Evolutionary conservation across 2,329 filamentous ascomycete genomes (phyloP).

Genomic region (Fusarium napiforme): DNA sequence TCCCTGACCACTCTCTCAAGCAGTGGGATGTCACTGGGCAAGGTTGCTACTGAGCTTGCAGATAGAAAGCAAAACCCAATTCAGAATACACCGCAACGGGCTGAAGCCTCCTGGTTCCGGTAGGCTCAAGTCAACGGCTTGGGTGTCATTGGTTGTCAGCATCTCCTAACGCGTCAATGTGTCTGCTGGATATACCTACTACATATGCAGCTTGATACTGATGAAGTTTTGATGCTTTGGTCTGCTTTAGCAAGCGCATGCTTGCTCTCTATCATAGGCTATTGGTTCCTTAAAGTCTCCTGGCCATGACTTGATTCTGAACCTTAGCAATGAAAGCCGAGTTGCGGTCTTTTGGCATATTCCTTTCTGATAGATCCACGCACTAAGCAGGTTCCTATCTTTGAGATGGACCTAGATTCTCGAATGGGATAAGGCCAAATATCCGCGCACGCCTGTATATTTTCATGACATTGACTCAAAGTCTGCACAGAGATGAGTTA

Average conservation of each 20-base stretch:
- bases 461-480: not conserved
- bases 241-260: not conserved
- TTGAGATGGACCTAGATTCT: constrained; percentile 3
- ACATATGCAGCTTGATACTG: constrained; percentile 9
- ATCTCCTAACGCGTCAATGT: constrained; percentile 20
- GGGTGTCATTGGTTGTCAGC: constrained; percentile 33
- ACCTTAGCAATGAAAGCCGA: not conserved
- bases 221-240: not conserved
- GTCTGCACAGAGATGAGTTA: constrained; percentile 1
- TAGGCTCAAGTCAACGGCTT: constrained; percentile 27
- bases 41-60: constrained; percentile 23
- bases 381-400: constrained; percentile 6
- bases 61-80: constrained; percentile 29
- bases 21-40: constrained; percentile 33
- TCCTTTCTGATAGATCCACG: constrained; percentile 1
- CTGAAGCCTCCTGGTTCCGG: constrained; percentile 20
- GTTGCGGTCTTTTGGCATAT: constrained; percentile 7
- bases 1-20: constrained; percentile 7
- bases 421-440: not conserved
- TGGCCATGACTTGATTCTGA: not conserved
- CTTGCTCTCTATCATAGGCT: not conserved
- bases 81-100: constrained; percentile 28
- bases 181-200: not conserved
- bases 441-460: not conserved
- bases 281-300: not conserved